phyloP scores from a whole-genome alignment of 257 asterid species.

The Ajuga chamaepitys region DNA sequence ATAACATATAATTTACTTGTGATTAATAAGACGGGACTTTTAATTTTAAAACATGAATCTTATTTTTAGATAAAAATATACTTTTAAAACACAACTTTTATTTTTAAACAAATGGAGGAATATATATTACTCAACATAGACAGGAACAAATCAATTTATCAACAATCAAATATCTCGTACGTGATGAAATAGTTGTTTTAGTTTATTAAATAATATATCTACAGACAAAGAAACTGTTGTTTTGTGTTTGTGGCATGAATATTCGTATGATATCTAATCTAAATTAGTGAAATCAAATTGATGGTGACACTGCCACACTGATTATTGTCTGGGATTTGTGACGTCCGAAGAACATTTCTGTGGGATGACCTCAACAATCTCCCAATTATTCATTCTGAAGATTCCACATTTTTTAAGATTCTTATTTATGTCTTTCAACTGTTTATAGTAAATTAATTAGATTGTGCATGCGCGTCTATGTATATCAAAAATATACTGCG shows the following conservation, averaged over 20 bases:
- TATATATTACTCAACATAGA: background rate
- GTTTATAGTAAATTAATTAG: background rate
- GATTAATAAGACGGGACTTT: no score
- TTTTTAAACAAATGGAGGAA: no score
- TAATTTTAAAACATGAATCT: no score
- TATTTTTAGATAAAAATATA: no score
- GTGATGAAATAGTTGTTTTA: no score
- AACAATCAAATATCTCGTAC: no score
- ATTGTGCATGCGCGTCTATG: no score
- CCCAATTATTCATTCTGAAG: background rate
- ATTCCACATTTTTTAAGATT: constrained; percentile 1
- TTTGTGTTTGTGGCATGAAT: background rate
- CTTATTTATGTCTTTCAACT: background rate
- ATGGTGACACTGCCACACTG: background rate
- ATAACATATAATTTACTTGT: no score
- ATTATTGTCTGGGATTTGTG: constrained; percentile 2
- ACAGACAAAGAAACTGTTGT: background rate
- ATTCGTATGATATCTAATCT: background rate
- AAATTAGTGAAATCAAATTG: background rate
- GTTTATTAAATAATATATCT: no score
- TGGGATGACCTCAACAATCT: constrained; percentile 10
- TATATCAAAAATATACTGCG: no score
- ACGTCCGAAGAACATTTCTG: background rate
- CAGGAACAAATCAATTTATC: no score
- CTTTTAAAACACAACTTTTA: no score